Conservation (phyloP, 495 filamentous ascomycete species). For the Aspergillus sparsus region DNA sequence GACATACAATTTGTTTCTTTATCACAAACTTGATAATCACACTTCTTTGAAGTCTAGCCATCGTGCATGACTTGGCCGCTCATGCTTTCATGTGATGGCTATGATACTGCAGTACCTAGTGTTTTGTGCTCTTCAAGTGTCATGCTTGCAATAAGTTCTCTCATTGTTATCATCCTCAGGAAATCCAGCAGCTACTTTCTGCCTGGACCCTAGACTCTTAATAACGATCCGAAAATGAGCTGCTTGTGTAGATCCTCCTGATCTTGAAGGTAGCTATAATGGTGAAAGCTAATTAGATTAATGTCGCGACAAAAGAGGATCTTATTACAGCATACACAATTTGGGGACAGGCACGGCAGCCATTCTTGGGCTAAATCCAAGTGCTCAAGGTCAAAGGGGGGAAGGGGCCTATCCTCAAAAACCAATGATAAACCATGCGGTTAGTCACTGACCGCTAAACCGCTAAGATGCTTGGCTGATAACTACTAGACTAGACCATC, state of each 20-base stretch:
- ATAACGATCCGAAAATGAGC: constrained; percentile 1
- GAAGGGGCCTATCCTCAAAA: not conserved
- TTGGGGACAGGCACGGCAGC: not conserved
- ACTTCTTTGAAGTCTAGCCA: no score
- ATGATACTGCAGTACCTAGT: not conserved
- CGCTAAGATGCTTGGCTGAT: constrained; percentile 11
- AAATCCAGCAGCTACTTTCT: not conserved
- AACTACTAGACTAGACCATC: not conserved
- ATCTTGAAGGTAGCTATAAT: not conserved
- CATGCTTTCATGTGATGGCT: not conserved
- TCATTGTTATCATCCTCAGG: not conserved
- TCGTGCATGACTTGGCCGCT: no score
- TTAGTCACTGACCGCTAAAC: constrained; percentile 11
- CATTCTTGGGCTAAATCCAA: not conserved
- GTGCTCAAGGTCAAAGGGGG: no score
- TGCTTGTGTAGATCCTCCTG: constrained; percentile 2
- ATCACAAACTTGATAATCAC: no score
- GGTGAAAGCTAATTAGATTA: constrained; percentile 19
- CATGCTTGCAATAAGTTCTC: not conserved
- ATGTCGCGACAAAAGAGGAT: not conserved
- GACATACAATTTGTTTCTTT: no score
- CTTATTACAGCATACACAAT: not conserved
- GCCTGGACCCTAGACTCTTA: not conserved
- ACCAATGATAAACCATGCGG: constrained; percentile 15
- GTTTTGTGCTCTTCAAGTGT: no score